Conservation (phyloP, 129 eudicot species). For the Tagetes patula region DNA sequence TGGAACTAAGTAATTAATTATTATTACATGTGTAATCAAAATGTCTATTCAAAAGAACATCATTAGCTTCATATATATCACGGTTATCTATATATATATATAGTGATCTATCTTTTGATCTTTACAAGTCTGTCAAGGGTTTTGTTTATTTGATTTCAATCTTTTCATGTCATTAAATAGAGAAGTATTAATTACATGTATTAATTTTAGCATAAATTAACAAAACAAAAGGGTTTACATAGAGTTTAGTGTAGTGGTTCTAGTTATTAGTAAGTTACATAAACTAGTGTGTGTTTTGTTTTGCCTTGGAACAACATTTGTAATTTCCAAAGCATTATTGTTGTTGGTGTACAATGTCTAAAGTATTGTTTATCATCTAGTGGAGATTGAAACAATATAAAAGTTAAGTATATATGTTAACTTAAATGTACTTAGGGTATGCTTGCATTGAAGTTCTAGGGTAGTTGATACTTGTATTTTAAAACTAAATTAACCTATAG, state of each 20-base stretch:
- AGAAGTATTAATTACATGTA: neutral
- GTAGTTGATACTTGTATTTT: neutral
- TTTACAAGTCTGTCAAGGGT: constrained; percentile 6
- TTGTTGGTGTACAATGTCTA: neutral
- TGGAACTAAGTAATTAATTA: constrained; percentile 1
- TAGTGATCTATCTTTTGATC: neutral
- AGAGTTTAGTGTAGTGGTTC: neutral
- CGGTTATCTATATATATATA: constrained; percentile 14
- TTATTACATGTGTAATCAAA: constrained; percentile 15
- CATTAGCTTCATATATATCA: constrained; percentile 26
- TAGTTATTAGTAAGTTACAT: neutral
- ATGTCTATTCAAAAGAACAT: constrained; percentile 16
- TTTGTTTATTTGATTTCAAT: constrained; percentile 7
- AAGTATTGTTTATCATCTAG: neutral
- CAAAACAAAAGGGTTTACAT: constrained; percentile 12
- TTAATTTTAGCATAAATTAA: constrained; percentile 4
- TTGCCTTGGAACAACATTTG: too few relatives aligned
- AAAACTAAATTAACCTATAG: constrained; percentile 1
- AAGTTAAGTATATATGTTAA: neutral
- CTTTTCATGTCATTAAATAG: neutral
- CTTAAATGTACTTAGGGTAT: constrained; percentile 3
- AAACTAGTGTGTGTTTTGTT: neutral
- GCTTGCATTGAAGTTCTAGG: constrained; percentile 16
- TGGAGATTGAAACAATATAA: neutral
- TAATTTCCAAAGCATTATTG: neutral